phyloP scores from a whole-genome alignment of 768 basidiomycete species.

The Postia placenta region DNA sequence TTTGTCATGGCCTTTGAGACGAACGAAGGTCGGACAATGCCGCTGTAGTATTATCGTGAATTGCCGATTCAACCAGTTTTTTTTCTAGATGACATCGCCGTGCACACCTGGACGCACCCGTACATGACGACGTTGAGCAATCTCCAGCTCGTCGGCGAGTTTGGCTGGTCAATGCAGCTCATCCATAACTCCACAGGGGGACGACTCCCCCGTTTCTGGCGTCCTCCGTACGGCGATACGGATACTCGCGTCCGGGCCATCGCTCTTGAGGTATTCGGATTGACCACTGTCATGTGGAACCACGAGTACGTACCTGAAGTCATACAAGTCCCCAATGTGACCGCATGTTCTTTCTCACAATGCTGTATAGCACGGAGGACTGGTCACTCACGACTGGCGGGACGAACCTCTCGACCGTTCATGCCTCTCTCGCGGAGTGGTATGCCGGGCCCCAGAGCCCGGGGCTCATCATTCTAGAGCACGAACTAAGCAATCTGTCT shows the following conservation, averaged over 20 bases:
- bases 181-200: conserved; percentile 60
- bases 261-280: conserved; percentile 79
- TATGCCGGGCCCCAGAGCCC: conserved; percentile 62
- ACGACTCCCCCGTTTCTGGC: conserved; percentile 68
- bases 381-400: conserved; percentile 53
- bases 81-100: conserved; percentile 32
- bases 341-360: background rate
- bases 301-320: conserved; percentile 59
- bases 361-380: conserved; percentile 53
- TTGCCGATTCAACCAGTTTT: background rate
- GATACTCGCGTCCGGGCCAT: conserved; percentile 84
- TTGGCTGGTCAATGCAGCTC: conserved; percentile 51
- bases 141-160: conserved; percentile 36
- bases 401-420: conserved; percentile 43
- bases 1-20: conserved; percentile 48
- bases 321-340: background rate
- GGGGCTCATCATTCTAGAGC: conserved; percentile 80
- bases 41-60: background rate
- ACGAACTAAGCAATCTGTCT: conserved; percentile 61
- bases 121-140: conserved; percentile 46
- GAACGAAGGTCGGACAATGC: conserved; percentile 7
- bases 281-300: conserved; percentile 88
- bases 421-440: conserved; percentile 48
- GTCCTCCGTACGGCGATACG: conserved; percentile 83
- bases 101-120: conserved; percentile 41